phyloP scores from a whole-genome alignment of 208 protist genomes.

The Crithidia bombi region DNA sequence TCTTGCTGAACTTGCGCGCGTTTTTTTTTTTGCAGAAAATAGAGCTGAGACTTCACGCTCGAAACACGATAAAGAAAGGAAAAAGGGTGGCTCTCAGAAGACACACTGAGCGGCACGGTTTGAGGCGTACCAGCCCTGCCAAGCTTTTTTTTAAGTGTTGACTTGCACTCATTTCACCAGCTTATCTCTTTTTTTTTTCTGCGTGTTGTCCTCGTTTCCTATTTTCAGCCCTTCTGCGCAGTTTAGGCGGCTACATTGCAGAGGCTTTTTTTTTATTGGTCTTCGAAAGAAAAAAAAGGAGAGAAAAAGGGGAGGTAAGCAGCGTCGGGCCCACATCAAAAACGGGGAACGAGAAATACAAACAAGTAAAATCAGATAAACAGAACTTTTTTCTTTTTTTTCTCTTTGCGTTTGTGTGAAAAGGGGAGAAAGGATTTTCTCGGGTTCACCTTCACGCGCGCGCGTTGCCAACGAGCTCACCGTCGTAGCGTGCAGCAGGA shows the following conservation, averaged over 20 bases:
- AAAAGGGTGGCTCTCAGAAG: neutral
- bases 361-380: neutral
- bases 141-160: neutral
- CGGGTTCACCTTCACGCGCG: too few species aligned
- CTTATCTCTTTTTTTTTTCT: conserved; percentile 8
- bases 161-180: neutral
- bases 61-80: neutral
- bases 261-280: neutral
- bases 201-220: neutral
- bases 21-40: too few species aligned
- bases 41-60: too few species aligned
- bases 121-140: neutral
- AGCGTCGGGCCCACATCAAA: conserved; percentile 7
- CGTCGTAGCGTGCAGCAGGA: too few species aligned
- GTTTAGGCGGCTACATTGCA: neutral
- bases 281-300: too few species aligned
- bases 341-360: neutral
- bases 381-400: neutral
- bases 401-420: neutral
- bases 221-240: neutral
- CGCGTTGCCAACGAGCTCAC: too few species aligned
- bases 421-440: neutral
- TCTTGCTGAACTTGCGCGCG: too few species aligned
- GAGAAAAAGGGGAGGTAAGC: too few species aligned
- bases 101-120: neutral